Evolutionary conservation across 148 eudicot species (phyloP).

Genomic region (Salicornia ramosissima): DNA sequence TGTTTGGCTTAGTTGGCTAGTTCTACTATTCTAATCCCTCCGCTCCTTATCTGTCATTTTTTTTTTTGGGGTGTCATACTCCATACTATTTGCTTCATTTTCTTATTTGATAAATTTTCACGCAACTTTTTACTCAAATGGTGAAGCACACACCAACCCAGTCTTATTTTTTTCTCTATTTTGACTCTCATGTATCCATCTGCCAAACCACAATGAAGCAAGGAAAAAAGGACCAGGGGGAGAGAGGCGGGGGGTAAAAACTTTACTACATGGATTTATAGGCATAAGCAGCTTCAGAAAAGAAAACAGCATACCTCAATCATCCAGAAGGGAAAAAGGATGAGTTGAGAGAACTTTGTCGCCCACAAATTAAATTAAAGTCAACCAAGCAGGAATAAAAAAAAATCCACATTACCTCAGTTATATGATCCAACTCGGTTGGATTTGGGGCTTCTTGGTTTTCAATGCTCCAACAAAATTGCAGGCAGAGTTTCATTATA

Average conservation of each 20-base stretch:
- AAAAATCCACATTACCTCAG: conserved; percentile 55
- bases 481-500: conserved; percentile 91
- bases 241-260: no score
- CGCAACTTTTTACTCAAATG: no score
- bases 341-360: neutral
- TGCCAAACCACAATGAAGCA: no score
- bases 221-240: no score
- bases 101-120: no score
- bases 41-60: no score
- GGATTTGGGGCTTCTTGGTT: conserved; percentile 66
- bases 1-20: neutral
- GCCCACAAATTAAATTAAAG: neutral
- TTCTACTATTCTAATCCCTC: no score
- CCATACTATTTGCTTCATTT: no score
- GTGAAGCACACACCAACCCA: no score
- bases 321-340: neutral
- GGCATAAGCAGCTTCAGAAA: conserved; percentile 1
- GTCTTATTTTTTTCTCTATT: no score
- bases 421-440: conserved; percentile 74
- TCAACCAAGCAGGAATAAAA: neutral
- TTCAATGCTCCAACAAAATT: conserved; percentile 93
- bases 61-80: no score
- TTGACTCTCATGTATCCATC: no score
- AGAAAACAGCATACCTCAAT: neutral
- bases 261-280: neutral